Percentiles rank a stretch among this genome's conserved stretches.
Conservation (phyloP, 345 rosid species). For the Tarenaya hassleriana region DNA sequence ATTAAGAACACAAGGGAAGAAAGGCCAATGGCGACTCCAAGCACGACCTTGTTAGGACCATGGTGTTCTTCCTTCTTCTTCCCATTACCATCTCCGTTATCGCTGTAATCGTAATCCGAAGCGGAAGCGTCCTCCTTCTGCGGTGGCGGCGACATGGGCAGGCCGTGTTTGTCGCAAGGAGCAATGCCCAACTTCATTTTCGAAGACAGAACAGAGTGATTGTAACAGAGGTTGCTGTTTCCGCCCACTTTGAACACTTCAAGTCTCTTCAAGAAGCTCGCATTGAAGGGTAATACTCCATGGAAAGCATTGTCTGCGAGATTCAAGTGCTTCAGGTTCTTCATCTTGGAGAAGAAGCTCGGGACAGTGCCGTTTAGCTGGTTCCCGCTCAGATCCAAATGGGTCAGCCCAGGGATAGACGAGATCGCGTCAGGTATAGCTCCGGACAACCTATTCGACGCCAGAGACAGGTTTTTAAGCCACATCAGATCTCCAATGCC, state of each 20-base stretch:
- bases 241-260: constrained; percentile 66
- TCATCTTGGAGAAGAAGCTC: constrained; percentile 56
- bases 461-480: constrained; percentile 57
- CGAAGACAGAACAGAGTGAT: constrained; percentile 55
- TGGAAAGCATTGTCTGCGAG: constrained; percentile 63
- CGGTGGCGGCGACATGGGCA: constrained; percentile 81
- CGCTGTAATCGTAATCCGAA: constrained; percentile 49
- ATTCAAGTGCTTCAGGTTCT: constrained; percentile 57
- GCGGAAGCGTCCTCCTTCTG: constrained; percentile 43
- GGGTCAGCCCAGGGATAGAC: constrained; percentile 57
- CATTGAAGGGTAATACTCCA: constrained; percentile 85
- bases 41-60: constrained; percentile 83
- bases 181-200: constrained; percentile 85
- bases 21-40: constrained; percentile 80
- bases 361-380: constrained; percentile 90
- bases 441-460: constrained; percentile 78
- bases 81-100: constrained; percentile 29
- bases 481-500: constrained; percentile 61
- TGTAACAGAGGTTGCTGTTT: constrained; percentile 75
- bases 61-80: constrained; percentile 44
- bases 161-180: constrained; percentile 78
- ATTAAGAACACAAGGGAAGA: constrained; percentile 82
- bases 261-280: constrained; percentile 52
- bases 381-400: constrained; percentile 82
- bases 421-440: constrained; percentile 72